Evolutionary conservation across 1,284 basidiomycete species (phyloP), one percentile per base, ranked within the genome.

Genomic region (Leccinum pallidistipes): DNA sequence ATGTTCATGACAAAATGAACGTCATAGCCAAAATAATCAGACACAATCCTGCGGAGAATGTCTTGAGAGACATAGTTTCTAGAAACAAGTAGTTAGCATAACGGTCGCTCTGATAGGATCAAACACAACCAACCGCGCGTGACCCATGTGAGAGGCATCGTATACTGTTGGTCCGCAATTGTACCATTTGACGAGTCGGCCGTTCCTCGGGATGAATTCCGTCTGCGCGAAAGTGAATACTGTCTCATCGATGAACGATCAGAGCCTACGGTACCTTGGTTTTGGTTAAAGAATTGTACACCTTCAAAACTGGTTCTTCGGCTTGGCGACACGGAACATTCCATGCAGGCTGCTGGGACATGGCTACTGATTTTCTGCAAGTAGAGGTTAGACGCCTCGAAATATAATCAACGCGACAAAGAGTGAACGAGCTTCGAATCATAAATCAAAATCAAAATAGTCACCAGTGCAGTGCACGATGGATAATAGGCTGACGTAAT

Each of bases 131-230:
- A 66, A 96, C 95, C 95, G 88, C 7, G 97, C 97, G 80, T 99
- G 97, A 4, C 97, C 97, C 94, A 99, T 97, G 76, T 99, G 97
- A 52, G 94, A 92, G 12, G 95, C 88, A 82, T 99, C 97, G 75
- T 99, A 99, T 7, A 99, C 97, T 1, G 97, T 99, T n/a, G 97
- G 97, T 7, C 97, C 96, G 72, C 96, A 98, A 74, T 97, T 98
- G 77, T 98, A 98, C 97, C 97, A 99, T 71, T 97, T 97, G 18
- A 99, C 90, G 69, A 88, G 87, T n/a, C 87, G 86, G 0, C 91
- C 93, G 65, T 89, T 82, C 62, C 79, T 85, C 9, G 97, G 89
- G 12, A 94, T 78, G 67, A 99, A 98, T 63, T 91, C 90, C 64
- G 86, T 92, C 62, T 66, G 24, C 12, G 36, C 7, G 21, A 27